Evolutionary conservation across 2,329 filamentous ascomycete genomes (phyloP).

Genomic region (Juglanconis sp.): DNA sequence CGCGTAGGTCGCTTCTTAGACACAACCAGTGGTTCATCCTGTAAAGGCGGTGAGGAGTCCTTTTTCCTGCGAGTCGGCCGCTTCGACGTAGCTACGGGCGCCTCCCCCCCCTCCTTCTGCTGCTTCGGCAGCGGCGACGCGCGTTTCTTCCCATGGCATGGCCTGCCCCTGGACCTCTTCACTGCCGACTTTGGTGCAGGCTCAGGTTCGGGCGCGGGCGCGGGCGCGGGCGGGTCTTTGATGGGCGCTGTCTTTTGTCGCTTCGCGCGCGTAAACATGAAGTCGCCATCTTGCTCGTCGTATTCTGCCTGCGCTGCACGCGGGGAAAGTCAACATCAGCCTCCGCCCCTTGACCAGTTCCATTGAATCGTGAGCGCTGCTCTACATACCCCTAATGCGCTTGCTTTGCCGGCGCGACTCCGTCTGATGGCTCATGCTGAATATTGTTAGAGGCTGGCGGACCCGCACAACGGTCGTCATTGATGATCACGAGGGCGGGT

Average conservation of each 20-base stretch:
- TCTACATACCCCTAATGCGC: conserved; percentile 54
- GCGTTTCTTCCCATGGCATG: conserved; percentile 31
- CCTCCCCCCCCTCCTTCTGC: conserved; percentile 15
- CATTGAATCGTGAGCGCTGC: not conserved
- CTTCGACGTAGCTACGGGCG: conserved; percentile 21
- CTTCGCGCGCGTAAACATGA: conserved; percentile 70
- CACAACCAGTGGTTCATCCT: conserved; percentile 33
- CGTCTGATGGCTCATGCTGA: conserved; percentile 66
- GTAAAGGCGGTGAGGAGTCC: conserved; percentile 35
- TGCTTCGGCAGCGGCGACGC: conserved; percentile 22
- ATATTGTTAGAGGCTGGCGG: conserved; percentile 61
- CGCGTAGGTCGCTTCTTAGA: conserved; percentile 39
- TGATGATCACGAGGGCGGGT: conserved; percentile 39
- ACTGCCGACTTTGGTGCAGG: conserved; percentile 38
- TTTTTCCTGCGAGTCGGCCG: conserved; percentile 37
- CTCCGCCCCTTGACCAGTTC: not conserved
- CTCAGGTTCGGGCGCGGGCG: conserved; percentile 34
- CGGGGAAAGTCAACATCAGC: not conserved
- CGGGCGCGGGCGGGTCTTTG: conserved; percentile 21
- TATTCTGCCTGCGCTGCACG: conserved; percentile 40
- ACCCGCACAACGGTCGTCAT: conserved; percentile 68
- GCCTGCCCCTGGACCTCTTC: conserved; percentile 39
- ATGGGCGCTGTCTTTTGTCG: conserved; percentile 52
- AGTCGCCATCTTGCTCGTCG: conserved; percentile 75
- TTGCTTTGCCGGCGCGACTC: conserved; percentile 58